These are phyloP conservation scores for Citeromyces nyonsensis DNA, from an alignment of 805 yeast genomes.

Conservation along the genomic window DNA sequence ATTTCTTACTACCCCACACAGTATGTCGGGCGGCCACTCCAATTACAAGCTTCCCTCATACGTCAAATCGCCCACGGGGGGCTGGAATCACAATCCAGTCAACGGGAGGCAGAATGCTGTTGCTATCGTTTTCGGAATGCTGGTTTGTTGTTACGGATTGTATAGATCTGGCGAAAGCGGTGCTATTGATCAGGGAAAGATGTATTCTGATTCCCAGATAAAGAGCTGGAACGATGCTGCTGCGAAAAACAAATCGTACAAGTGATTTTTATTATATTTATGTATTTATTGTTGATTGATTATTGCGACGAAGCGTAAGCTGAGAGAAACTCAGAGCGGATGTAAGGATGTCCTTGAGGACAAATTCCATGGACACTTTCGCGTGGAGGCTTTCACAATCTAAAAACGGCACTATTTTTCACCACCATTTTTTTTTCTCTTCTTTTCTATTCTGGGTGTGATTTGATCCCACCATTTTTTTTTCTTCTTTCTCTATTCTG, in stretches of 20 bases:
- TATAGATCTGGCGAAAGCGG: slow-evolving; percentile 21
- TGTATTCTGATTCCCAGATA: slow-evolving; percentile 21
- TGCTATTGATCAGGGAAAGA: slow-evolving; percentile 17
- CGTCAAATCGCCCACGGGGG: slow-evolving; percentile 31
- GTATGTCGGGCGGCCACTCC: slow-evolving; percentile 2
- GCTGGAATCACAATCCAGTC: slow-evolving; percentile 38
- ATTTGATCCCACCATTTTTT: too few species aligned
- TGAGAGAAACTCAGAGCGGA: too few species aligned
- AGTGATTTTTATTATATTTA: neutral
- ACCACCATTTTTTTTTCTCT: too few species aligned
- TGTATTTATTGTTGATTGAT: neutral
- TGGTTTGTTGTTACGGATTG: slow-evolving; percentile 15
- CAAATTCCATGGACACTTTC: too few species aligned
- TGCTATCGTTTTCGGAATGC: slow-evolving; percentile 21
- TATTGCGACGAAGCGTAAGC: too few species aligned
- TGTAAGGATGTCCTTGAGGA: too few species aligned
- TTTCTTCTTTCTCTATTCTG: too few species aligned
- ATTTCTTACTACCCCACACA: neutral
- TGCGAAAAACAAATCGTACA: slow-evolving; percentile 10
- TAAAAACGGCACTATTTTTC: too few species aligned
- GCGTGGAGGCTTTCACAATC: too few species aligned
- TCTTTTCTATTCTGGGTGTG: too few species aligned
- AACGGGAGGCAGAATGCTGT: slow-evolving; percentile 29
- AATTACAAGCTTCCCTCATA: slow-evolving; percentile 7
- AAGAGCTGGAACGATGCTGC: slow-evolving; percentile 32